Base-by-base conservation (phyloP, 108 stramenopile species). In the Pseudonitzschia multiseries region DNA sequence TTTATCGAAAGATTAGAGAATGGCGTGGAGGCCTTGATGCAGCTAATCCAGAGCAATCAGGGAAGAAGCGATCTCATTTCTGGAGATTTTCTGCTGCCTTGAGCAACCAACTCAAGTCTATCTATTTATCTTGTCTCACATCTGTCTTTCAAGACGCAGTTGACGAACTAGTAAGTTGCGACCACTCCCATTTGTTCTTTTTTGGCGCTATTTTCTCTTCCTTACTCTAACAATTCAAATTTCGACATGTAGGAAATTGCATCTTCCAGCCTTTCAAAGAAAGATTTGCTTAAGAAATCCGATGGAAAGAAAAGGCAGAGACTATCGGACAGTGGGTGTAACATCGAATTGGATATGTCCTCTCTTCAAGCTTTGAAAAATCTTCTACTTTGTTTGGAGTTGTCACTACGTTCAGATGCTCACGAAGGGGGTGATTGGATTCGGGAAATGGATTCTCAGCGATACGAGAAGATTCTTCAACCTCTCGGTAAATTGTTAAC, bases 351-450 rank as follows among this genome's bases (percentile, higher is more conserved):
- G 46, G 36, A 73, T 10, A n/a, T 36, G 20, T 50, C 50, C 18
- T 40, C 70, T 15, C 21, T 76, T n/a, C 13, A 22, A 13, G 68
- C 75, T 12, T 72, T 96, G 64, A 84, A 88, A 57, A 74, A 84
- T 57, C 74, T 96, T 40, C 78, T 93, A 46, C 77, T 79, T 0
- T 92, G 89, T 57, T 68, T 96, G 20, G 91, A 93, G 66, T 73
- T 61, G 22, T 82, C 89, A 2, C 76, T 96, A 4, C 88, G 85
- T 32, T 90, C 92, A 24, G 95, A 96, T 79, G 92, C 91, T 40
- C 88, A 84, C 46, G 86, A 91, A 41, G 95, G 95, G 40, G 95
- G 95, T 43, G 64, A 76, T 26, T 96, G 95, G 95, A 87, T 90
- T 72, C 81, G 91, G 63, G 91, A 83, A 13, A 89, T 89, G 52